Evolutionary conservation across 1,284 basidiomycete species (phyloP), one percentile per base, ranked within the genome.

Genomic region (Cutaneotrichosporon spelunceum): DNA sequence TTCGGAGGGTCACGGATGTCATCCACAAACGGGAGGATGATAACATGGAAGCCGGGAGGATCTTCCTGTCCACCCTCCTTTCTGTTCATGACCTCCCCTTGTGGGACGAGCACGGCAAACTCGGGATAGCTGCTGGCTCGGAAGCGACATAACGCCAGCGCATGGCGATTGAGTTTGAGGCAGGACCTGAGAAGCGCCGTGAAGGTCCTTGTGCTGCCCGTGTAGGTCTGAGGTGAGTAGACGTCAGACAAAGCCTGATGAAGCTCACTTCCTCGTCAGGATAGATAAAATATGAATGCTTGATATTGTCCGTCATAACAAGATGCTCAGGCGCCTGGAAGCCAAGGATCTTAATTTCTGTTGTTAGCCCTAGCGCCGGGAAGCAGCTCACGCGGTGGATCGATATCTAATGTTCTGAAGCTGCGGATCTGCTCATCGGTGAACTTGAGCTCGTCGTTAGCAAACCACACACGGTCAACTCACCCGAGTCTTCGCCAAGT

Each of bases 191-290:
- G 82, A 9, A 99, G 82, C 0, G 95, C 92, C 7, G 85, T 86
- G 78, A 98, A 98, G 0, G 91, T 90, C 49, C 95, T 85, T 63
- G 88, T 95, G 77, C 91, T 94, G 1, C 96, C 96, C 10, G 89
- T 85, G 77, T 89, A 94, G 55, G 55, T 29, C 52, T 39, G 29
- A 21, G 27, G 24, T 57, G 2, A 61, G n/a, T n/a, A n/a, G n/a
- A n/a, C n/a, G n/a, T n/a, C n/a, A n/a, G n/a, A n/a, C n/a, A n/a
- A n/a, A n/a, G 45, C 30, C 16, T n/a, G 10, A 7, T 10, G 13
- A 4, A 14, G 59, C 84, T 61, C 64, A 91, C 91, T 75, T 85
- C 81, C 74, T 99, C 95, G 68, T 95, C 89, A 0, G 95, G 96
- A 75, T 93, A 93, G 64, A 99, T 86, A 73, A 99, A 99, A 57